Evolutionary conservation across 352 stramenopile species (phyloP), one percentile per base, ranked within the genome.

Genomic region (Globisporangium echinulatum): DNA sequence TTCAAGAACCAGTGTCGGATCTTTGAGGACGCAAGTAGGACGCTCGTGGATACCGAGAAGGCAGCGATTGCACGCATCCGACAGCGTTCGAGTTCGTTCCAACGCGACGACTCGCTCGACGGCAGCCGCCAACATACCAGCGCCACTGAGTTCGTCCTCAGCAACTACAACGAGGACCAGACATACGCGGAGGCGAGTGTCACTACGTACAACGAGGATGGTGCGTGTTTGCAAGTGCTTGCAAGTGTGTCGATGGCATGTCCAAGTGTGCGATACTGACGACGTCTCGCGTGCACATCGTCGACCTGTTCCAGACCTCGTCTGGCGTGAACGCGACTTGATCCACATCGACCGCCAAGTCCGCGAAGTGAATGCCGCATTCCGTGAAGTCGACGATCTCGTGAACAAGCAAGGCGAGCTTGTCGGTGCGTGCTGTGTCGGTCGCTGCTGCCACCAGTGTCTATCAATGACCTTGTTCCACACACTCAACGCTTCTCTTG

Each of bases 281-380:
- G 8, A 72, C 62, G 42, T 88, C 42, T 70, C 66, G 43, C 38
- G 19, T 38, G 58, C 37, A 67, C 49, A 51, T 52, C 19, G 19
- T 52, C 19, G 19, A 17, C 61, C 13, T 17, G 13, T 63, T 7
- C 2, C 17, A 85, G 79, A 88, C 56, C 50, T 88, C 58, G 56
- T 69, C 15, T 72, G 79, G 62, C 71, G 79, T 58, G 79, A 88
- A 52, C 74, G 85, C 61, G 79, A 88, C 58, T 79, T 88, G 56
- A 55, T 88, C 13, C 79, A 86, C 66, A 88, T 88, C 56, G 86
- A 86, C 58, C 71, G 86, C 58, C 75, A 86, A 64, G 63, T 88
- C 17, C 69, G 74, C 6, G 79, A 88, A 13, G 78, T 88, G 40
- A 85, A 88, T 48, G 74, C 79, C 1, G 79, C 79, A 25, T 25